Evolutionary conservation across 371 early-diverging fungal species (phyloP).

Genomic region (Batrachochytrium dendrobatidis): DNA sequence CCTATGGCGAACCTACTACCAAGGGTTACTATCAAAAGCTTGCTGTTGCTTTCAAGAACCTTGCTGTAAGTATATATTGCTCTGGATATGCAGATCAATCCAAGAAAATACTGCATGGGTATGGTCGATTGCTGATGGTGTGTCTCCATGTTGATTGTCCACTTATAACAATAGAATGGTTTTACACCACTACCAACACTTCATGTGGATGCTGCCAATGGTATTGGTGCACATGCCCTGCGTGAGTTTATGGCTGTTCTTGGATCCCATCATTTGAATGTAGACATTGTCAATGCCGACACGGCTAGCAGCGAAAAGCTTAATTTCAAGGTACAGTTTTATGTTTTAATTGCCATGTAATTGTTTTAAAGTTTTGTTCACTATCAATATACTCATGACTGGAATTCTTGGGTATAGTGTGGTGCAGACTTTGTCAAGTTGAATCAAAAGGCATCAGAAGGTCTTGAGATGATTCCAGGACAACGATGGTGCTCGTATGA

Average conservation of each 20-base stretch:
- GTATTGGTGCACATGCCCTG: conserved; percentile 93
- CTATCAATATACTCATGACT: background rate
- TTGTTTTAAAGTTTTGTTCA: background rate
- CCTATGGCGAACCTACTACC: conserved; percentile 88
- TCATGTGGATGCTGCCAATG: conserved; percentile 90
- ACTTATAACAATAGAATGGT: conserved; percentile 42
- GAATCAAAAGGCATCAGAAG: conserved; percentile 72
- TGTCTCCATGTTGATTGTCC: background rate
- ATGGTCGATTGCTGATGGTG: background rate
- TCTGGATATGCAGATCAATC: background rate
- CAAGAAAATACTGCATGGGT: background rate
- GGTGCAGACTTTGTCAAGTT: conserved; percentile 98
- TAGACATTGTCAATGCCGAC: conserved; percentile 68
- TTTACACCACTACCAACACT: conserved; percentile 61
- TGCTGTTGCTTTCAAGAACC: conserved; percentile 67
- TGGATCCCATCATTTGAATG: conserved; percentile 54
- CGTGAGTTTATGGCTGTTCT: conserved; percentile 61
- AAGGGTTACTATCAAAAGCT: conserved; percentile 90
- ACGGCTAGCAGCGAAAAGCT: conserved; percentile 59
- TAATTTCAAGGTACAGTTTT: conserved; percentile 76
- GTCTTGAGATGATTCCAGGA: conserved; percentile 51
- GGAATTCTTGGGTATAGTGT: conserved; percentile 45
- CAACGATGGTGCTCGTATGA: conserved; percentile 87
- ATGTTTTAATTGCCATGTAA: conserved; percentile 3
- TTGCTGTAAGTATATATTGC: conserved; percentile 55